Evolutionary conservation across 345 rosid genomes (phyloP), one percentile per base, ranked within the genome.

Genomic region (Angophora floribunda): DNA sequence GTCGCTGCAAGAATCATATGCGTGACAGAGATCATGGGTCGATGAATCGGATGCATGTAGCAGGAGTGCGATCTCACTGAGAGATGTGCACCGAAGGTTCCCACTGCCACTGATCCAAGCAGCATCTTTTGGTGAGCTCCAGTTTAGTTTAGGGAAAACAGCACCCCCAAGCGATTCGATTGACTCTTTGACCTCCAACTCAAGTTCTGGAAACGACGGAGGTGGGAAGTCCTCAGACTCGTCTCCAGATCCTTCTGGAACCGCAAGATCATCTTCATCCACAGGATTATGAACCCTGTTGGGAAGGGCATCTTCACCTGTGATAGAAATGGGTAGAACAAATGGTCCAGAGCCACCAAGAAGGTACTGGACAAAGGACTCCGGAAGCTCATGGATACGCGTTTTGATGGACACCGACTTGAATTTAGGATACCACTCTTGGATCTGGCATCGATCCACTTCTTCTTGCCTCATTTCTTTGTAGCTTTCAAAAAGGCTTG

Each of bases 101-200:
- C 94, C 97, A 7, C 94, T 91, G 36, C 97, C 86, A 89, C 97
- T 95, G 45, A 97, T 97, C 99, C 99, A 96, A 41, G 98, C 96
- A 55, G 98, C 90, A 13, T 97, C 99, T 90, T 97, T 97, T 21
- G 98, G 99, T 21, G 99, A 94, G 86, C 98, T 96, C 99, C 99
- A 97, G 86, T 96, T 97, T 87, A 96, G 90, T 91, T 97, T 96
- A 11, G 99, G 98, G 79, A 97, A 93, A 21, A 95, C 90, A 1
- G 95, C 88, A 16, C 97, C 97, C 9, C 98, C 99, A 32, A 97
- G 93, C 86, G 90, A 86, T 93, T 92, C 91, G n/a, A 96, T 93
- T 44, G 97, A 95, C 63, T 94, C 92, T 89, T 90, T 95, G 45
- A 97, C 89, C 92, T 92, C 89, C 90, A 92, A 65, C 88, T 96